Percentiles rank a stretch among this genome's conserved stretches.
phyloP scores from a whole-genome alignment of 2,329 filamentous ascomycete genomes.

The Tetracladium maxilliforme region DNA sequence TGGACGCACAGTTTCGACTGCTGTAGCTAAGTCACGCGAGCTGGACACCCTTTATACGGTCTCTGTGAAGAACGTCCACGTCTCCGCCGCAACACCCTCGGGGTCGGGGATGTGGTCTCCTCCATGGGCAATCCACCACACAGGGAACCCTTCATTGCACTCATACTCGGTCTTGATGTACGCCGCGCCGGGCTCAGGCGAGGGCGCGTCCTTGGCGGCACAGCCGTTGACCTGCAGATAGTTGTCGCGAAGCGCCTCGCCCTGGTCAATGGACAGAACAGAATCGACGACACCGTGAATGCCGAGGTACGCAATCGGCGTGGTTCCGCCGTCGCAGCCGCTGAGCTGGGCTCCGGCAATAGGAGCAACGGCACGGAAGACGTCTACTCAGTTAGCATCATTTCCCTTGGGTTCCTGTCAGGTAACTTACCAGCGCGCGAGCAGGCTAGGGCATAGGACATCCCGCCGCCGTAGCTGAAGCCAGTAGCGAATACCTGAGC shows the following conservation, averaged over 20 bases:
- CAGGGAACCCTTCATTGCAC: slow-evolving; percentile 16
- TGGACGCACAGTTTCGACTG: too few species aligned
- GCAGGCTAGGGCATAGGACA: slow-evolving; percentile 19
- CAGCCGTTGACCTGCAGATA: slow-evolving; percentile 22
- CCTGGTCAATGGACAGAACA: slow-evolving; percentile 16
- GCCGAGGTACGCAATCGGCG: slow-evolving; percentile 17
- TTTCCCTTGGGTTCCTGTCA: too few species aligned
- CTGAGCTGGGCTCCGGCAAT: slow-evolving; percentile 12
- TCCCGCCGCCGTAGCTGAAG: slow-evolving; percentile 19
- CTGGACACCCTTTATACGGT: too few species aligned
- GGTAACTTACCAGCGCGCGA: slow-evolving; percentile 10
- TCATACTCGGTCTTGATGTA: too few species aligned
- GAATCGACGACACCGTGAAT: slow-evolving; percentile 19
- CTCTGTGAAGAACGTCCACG: slow-evolving; percentile 19
- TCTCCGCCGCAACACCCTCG: slow-evolving; percentile 9
- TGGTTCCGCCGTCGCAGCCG: slow-evolving; percentile 13
- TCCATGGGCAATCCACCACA: slow-evolving; percentile 17
- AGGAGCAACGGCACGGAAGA: slow-evolving; percentile 17
- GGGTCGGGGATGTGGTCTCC: slow-evolving; percentile 13
- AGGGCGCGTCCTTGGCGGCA: slow-evolving; percentile 6
- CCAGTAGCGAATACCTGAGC: slow-evolving; percentile 16
- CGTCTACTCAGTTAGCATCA: too few species aligned
- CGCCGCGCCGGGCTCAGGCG: slow-evolving; percentile 9
- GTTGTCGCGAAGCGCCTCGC: slow-evolving; percentile 17
- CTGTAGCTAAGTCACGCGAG: too few species aligned